Evolutionary conservation across 2,329 filamentous ascomycete genomes (phyloP).

Genomic region (Fusarium clavum): DNA sequence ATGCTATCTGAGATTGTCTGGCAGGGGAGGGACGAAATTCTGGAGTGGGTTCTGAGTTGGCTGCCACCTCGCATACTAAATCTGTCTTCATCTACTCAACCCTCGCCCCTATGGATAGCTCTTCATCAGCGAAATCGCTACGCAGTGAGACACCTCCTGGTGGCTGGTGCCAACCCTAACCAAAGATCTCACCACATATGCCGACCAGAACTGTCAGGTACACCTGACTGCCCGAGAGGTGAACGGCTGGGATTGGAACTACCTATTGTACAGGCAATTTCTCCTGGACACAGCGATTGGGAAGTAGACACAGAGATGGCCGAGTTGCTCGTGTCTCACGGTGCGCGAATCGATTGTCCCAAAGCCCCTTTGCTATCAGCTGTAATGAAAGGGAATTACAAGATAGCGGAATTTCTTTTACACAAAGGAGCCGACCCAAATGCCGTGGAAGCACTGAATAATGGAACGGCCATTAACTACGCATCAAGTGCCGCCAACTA

Average conservation of each 20-base stretch:
- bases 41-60: neutral
- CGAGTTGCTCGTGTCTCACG: neutral
- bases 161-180: neutral
- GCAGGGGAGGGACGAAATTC: accelerated
- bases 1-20: neutral
- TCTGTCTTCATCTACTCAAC: neutral
- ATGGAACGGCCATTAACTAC: no score
- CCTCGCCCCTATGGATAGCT: neutral
- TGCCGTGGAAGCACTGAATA: no score
- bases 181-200: accelerated
- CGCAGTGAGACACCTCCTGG: neutral
- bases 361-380: neutral
- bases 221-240: no score
- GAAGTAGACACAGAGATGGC: neutral
- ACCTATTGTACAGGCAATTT: neutral
- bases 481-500: no score
- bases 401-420: neutral
- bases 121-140: neutral
- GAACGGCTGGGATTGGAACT: neutral
- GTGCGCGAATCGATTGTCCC: neutral
- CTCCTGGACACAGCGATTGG: accelerated
- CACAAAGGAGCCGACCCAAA: no score
- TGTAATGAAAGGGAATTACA: accelerated
- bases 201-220: no score
- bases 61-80: no score